A percentile compares a stretch with the other conserved stretches of the same genome.
Conservation (phyloP, 169 alveolate genomes). For the Plasmodium gonderi region DNA sequence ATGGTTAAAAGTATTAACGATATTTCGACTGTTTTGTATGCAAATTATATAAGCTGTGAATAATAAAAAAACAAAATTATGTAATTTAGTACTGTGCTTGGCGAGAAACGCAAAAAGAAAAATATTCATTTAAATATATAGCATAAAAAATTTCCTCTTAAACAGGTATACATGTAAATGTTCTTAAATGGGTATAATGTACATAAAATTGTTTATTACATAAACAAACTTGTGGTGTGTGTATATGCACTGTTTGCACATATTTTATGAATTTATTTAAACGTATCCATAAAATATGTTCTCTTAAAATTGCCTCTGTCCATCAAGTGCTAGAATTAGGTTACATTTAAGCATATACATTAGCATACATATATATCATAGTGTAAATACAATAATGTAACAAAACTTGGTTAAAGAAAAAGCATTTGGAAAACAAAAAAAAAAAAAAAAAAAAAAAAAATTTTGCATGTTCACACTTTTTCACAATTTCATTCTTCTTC, state of each 20-base stretch:
- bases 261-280: not conserved
- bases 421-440: not conserved
- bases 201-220: too few relatives aligned
- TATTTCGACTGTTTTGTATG: not conserved
- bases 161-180: not conserved
- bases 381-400: not conserved
- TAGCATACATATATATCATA: not conserved
- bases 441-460: not conserved
- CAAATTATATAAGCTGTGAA: too few relatives aligned
- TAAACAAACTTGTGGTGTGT: too few relatives aligned
- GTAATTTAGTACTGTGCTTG: not conserved
- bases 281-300: not conserved
- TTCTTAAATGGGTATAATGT: too few relatives aligned
- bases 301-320: not conserved
- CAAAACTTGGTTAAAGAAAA: not conserved
- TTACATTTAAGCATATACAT: not conserved
- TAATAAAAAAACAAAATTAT: not conserved
- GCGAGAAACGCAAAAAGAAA: not conserved
- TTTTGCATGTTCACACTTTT: not conserved
- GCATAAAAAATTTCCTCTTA: not conserved
- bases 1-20: not conserved
- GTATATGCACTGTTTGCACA: not conserved
- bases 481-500: constrained; percentile 46
- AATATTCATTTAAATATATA: not conserved
- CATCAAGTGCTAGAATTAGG: not conserved